A percentile compares a stretch with the other conserved stretches of the same genome.
Evolutionary conservation across 129 eudicot genomes (phyloP).

Genomic region (Flaveria bidentis): DNA sequence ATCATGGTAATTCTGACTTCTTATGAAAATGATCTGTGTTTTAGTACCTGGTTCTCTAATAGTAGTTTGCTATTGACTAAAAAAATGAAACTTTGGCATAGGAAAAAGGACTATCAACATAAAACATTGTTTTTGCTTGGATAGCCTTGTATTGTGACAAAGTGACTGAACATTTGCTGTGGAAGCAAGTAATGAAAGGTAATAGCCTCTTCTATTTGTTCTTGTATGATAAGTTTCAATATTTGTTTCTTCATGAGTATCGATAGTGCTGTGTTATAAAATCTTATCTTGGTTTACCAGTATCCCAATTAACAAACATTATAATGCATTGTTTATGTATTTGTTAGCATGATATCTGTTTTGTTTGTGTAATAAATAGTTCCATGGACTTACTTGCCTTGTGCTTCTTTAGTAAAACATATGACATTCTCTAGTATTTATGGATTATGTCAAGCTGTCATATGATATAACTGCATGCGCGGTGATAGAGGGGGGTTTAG

Average conservation of each 20-base stretch:
- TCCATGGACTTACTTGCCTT: neutral
- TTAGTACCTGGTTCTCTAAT: slow-evolving; percentile 1
- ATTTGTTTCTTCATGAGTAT: neutral
- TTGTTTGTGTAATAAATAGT: neutral
- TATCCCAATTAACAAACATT: neutral
- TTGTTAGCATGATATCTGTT: neutral
- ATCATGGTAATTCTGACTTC: slow-evolving; percentile 20
- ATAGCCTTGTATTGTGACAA: slow-evolving; percentile 6
- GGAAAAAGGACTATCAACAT: slow-evolving; percentile 12
- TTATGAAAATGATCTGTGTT: neutral
- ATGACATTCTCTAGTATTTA: neutral
- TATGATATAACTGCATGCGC: neutral
- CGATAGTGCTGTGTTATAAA: neutral
- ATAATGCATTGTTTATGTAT: neutral
- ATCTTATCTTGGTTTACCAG: neutral
- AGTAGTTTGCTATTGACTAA: neutral
- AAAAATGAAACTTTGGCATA: neutral
- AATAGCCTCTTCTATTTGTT: neutral
- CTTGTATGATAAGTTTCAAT: neutral
- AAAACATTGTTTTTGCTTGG: slow-evolving; percentile 2
- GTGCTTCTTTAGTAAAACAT: neutral
- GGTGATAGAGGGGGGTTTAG: too few relatives aligned
- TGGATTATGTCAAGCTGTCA: neutral
- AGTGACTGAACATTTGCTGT: neutral
- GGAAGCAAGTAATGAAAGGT: slow-evolving; percentile 20